phyloP scores from a whole-genome alignment of 2,329 filamentous ascomycete species.

The Arthrobotrys megalospora region DNA sequence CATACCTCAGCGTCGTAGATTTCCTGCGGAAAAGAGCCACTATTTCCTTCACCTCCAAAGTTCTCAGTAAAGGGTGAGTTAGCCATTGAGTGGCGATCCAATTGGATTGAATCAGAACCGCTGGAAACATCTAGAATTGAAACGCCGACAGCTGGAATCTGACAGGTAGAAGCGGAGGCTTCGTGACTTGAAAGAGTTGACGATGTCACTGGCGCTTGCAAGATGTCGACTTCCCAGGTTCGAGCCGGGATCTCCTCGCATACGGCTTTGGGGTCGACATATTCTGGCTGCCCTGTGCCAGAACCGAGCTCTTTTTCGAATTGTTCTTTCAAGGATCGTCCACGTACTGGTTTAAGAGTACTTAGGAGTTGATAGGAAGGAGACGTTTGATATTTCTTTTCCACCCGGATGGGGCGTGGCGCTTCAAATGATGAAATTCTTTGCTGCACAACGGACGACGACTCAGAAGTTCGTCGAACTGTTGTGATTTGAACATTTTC shows the following conservation, averaged over 20 bases:
- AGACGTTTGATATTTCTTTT: conserved; percentile 55
- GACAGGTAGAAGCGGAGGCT: not conserved
- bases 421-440: conserved; percentile 56
- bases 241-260: not conserved
- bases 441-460: conserved; percentile 46
- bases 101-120: not conserved
- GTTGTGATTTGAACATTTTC: conserved; percentile 4
- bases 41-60: not conserved
- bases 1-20: conserved; percentile 41
- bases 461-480: conserved; percentile 27
- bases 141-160: not conserved
- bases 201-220: not conserved
- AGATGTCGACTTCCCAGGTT: not conserved
- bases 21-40: not conserved
- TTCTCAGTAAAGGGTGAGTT: not conserved
- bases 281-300: not conserved
- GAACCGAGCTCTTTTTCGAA: conserved; percentile 13
- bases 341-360: conserved; percentile 48
- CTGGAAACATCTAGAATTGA: not conserved
- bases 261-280: too few relatives aligned
- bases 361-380: conserved; percentile 48
- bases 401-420: conserved; percentile 22
- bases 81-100: not conserved
- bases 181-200: not conserved
- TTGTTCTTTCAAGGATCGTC: conserved; percentile 31